phyloP scores from a whole-genome alignment of 2,329 filamentous ascomycete genomes.

The Alternaria gaisen region DNA sequence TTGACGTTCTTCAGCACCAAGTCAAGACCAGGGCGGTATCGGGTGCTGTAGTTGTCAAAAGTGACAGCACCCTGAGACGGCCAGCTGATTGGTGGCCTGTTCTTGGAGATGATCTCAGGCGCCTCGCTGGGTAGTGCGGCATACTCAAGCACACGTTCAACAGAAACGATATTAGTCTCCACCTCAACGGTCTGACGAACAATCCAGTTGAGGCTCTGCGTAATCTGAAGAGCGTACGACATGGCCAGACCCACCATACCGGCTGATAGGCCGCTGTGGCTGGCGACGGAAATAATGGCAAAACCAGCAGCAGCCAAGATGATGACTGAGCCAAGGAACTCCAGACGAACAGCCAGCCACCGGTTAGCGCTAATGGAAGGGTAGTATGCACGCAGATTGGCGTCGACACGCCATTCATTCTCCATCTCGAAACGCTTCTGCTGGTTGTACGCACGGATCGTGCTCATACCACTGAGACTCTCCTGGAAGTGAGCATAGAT shows the following conservation, averaged over 20 bases:
- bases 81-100: constrained; percentile 89
- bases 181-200: constrained; percentile 98
- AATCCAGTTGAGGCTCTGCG: constrained; percentile 97
- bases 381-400: constrained; percentile 93
- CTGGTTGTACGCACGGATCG: constrained; percentile 93
- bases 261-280: constrained; percentile 68
- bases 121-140: constrained; percentile 90
- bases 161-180: constrained; percentile 99
- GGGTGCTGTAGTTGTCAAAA: constrained; percentile 93
- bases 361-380: constrained; percentile 89
- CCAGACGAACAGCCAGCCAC: constrained; percentile 93
- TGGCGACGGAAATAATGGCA: constrained; percentile 80
- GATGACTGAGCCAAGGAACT: constrained; percentile 94
- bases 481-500: constrained; percentile 99
- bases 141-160: constrained; percentile 97
- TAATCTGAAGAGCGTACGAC: constrained; percentile 98
- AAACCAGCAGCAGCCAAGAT: constrained; percentile 88
- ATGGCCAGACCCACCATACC: constrained; percentile 91
- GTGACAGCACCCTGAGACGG: constrained; percentile 86
- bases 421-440: constrained; percentile 86
- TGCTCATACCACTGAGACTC: constrained; percentile 90
- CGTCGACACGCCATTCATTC: constrained; percentile 97
- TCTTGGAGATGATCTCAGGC: constrained; percentile 89
- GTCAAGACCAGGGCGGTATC: constrained; percentile 89
- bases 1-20: constrained; percentile 93